Percentiles rank a stretch among this genome's conserved stretches.
phyloP scores from a whole-genome alignment of 192 early-diverging fungal species.

The Linnemannia zychae region DNA sequence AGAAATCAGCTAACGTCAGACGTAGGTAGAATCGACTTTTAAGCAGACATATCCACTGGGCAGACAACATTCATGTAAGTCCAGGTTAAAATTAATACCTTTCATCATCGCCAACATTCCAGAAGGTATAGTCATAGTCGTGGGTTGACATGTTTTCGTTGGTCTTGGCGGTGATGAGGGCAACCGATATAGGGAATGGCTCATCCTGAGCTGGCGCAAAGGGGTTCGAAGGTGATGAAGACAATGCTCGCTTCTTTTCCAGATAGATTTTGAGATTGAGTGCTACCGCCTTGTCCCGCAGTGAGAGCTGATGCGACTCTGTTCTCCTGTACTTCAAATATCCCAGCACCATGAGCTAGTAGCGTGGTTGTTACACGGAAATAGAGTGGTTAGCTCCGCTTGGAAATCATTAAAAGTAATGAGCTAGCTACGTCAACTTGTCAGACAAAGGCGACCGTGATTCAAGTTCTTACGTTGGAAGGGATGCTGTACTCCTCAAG shows the following conservation, averaged over 20 bases:
- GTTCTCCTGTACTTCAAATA: slow-evolving; percentile 51
- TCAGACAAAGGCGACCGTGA: neutral
- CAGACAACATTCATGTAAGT: no score
- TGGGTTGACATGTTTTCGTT: slow-evolving; percentile 50
- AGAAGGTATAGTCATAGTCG: slow-evolving; percentile 54
- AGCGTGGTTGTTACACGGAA: no score
- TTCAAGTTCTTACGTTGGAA: slow-evolving; percentile 34
- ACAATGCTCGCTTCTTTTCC: slow-evolving; percentile 28
- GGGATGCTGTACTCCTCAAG: slow-evolving; percentile 44
- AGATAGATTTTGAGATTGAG: slow-evolving; percentile 38
- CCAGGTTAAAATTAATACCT: slow-evolving; percentile 3
- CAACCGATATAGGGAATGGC: slow-evolving; percentile 21
- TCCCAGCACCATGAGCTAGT: slow-evolving; percentile 44
- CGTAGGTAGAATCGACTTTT: neutral
- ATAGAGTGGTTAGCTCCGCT: no score
- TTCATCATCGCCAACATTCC: slow-evolving; percentile 39
- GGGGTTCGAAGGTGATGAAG: slow-evolving; percentile 19
- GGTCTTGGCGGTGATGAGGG: slow-evolving; percentile 49
- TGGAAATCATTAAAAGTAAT: no score
- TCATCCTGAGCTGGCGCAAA: slow-evolving; percentile 16
- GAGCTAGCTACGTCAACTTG: neutral
- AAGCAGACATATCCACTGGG: no score
- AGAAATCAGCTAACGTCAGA: neutral
- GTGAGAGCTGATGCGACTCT: slow-evolving; percentile 34
- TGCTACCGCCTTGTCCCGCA: slow-evolving; percentile 43